Conservation (phyloP, 2,329 filamentous ascomycete species). For the Fusarium nelsonii region DNA sequence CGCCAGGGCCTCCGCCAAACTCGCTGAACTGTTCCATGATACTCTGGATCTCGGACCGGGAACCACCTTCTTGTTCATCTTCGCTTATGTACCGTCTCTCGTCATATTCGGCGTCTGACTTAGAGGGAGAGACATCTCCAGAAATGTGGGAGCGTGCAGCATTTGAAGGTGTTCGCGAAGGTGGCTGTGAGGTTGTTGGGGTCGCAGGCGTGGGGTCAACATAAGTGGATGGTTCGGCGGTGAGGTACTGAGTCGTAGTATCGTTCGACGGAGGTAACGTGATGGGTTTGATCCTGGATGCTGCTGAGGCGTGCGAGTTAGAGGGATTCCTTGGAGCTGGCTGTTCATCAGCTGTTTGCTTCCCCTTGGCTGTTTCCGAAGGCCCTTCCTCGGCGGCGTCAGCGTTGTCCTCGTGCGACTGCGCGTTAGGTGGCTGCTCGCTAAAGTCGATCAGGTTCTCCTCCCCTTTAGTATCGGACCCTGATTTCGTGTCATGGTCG, state of each 20-base stretch:
- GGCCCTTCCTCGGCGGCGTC: conserved; percentile 15
- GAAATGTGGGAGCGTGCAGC: conserved; percentile 62
- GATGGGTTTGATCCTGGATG: conserved; percentile 63
- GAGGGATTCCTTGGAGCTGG: conserved; percentile 17
- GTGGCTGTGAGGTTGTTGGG: conserved; percentile 65
- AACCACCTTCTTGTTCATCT: conserved; percentile 75
- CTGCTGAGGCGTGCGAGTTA: conserved; percentile 60
- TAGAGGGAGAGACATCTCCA: conserved; percentile 64
- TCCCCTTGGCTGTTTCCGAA: conserved; percentile 42
- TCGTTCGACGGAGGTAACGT: conserved; percentile 54
- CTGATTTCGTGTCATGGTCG: conserved; percentile 9
- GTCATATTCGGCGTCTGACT: conserved; percentile 67
- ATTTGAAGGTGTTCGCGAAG: conserved; percentile 70
- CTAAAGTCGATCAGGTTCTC: conserved; percentile 44
- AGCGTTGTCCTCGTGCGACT: conserved; percentile 8
- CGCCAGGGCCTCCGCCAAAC: conserved; percentile 75
- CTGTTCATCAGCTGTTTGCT: conserved; percentile 42
- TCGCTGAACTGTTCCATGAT: conserved; percentile 98
- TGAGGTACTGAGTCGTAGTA: conserved; percentile 58
- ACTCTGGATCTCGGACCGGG: conserved; percentile 89
- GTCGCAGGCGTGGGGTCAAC: conserved; percentile 71
- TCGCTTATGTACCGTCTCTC: conserved; percentile 69
- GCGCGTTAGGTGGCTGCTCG: conserved; percentile 22
- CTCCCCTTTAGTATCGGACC: conserved; percentile 5
- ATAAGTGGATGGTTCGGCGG: conserved; percentile 62